Base-by-base conservation (phyloP, 2,329 filamentous ascomycete species). In the Sclerotinia minor region DNA sequence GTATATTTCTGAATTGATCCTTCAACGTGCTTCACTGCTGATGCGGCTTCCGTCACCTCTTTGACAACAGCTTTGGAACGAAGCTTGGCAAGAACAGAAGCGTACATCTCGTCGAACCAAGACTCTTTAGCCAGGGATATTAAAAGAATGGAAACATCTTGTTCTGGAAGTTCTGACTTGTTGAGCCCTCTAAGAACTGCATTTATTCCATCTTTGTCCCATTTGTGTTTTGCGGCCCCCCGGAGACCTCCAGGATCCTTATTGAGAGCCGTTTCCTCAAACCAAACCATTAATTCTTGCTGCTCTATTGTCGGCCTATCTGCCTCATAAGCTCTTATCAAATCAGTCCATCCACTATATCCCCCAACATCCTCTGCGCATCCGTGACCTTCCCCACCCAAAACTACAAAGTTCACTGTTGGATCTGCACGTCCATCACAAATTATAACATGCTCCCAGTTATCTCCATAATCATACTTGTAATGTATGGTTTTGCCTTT, bases 141-240 rank as follows among this genome's bases (percentile, higher is more conserved):
- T 9, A 61, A 26, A 49, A 61, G 44, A 1, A 49, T 49, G 8
- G 44, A 49, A 26, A 2, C 1, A 26, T 21, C 2, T 24, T 9
- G 1, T 35, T 9, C 44, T 35, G 19, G 4, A 1, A 9, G 5
- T 0, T 24, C 4, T 21, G 58, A 24, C 7, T 2, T 35, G 7
- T 61, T 9, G 4, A 61, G 26, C 15, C 17, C 21, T 5, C 49
- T 0, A 1, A 61, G 2, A 3, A 7, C 7, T n/a, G 11, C 5
- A 35, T 35, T 61, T 8, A 61, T 19, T 19, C 5, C 17, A 21
- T 61, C 59, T 63, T 63, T 63, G 59, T 63, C 26, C 59, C 59
- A 63, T 5, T n/a, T 11, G n/a, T 50, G 38, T 5, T 38, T 63
- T 38, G 57, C 57, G 7, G 5, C 57, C 45, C 60, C 49, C 5